Evolutionary conservation across 1,139 yeast genomes (phyloP).

Genomic region (Taphrina communis): DNA sequence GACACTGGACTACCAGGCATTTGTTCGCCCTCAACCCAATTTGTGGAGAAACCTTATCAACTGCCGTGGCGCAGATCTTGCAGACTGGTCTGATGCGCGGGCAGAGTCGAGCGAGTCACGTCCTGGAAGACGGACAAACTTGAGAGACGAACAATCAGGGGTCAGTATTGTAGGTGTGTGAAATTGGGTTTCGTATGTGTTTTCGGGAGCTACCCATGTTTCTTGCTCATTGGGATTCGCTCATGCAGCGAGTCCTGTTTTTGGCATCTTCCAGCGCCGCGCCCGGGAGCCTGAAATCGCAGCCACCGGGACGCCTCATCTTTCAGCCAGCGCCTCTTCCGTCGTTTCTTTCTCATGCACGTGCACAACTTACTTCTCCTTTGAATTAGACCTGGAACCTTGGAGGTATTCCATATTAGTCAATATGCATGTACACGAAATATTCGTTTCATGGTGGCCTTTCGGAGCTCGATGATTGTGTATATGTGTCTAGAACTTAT

Average conservation of each 20-base stretch:
- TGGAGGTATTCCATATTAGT: too few species aligned
- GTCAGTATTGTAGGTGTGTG: not conserved
- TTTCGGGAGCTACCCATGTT: slow-evolving; percentile 14
- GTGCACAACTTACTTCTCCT: not conserved
- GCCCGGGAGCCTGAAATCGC: slow-evolving; percentile 1
- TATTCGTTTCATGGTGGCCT: too few species aligned
- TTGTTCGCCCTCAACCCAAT: not conserved
- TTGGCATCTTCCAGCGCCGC: slow-evolving; percentile 14
- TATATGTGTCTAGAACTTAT: too few species aligned
- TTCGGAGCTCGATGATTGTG: too few species aligned
- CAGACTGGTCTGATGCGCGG: not conserved
- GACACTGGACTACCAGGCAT: slow-evolving; percentile 39
- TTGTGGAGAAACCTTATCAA: slow-evolving; percentile 7
- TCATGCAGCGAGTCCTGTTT: slow-evolving; percentile 20
- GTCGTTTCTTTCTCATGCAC: not conserved
- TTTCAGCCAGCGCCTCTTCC: slow-evolving; percentile 8
- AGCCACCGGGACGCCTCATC: not conserved
- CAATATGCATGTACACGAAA: too few species aligned
- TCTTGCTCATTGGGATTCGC: slow-evolving; percentile 16
- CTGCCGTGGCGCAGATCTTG: slow-evolving; percentile 12
- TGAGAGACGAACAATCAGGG: slow-evolving; percentile 2
- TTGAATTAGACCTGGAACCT: too few species aligned
- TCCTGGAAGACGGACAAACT: too few species aligned
- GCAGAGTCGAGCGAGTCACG: too few species aligned
- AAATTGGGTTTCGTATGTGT: slow-evolving; percentile 1